A percentile compares a stretch with the other conserved stretches of the same genome.
Evolutionary conservation across 2,329 filamentous ascomycete species (phyloP).

Genomic region (Talaromyces rugulosus): DNA sequence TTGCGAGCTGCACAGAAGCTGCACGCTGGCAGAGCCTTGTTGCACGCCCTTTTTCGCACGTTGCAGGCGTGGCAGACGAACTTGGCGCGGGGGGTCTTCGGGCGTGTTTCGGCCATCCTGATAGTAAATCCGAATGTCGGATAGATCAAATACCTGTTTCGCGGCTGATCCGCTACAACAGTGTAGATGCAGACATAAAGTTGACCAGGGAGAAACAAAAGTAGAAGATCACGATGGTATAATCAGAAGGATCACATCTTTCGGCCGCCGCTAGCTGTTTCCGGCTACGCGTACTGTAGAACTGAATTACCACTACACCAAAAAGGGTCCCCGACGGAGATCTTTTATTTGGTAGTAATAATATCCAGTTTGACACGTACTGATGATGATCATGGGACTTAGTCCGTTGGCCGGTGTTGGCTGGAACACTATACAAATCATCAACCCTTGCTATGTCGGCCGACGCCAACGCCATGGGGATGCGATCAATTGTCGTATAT

Average conservation of each 20-base stretch:
- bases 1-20: slow-evolving; percentile 7
- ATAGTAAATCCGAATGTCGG: neutral
- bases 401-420: neutral
- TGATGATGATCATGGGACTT: neutral
- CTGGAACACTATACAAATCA: neutral
- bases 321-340: too few species aligned
- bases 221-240: neutral
- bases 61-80: slow-evolving; percentile 10
- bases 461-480: slow-evolving; percentile 6
- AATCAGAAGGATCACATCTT: neutral
- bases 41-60: slow-evolving; percentile 9
- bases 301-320: too few species aligned
- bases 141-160: neutral
- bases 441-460: neutral
- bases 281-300: neutral
- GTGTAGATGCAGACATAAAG: neutral
- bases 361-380: too few species aligned
- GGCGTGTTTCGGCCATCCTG: neutral
- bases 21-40: slow-evolving; percentile 7
- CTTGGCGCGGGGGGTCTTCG: neutral
- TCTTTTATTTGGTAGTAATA: too few species aligned
- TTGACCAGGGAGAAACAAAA: neutral
- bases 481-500: neutral
- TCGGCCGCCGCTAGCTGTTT: slow-evolving; percentile 10
- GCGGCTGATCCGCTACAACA: neutral